These are phyloP conservation scores for Odontarrhena argentea DNA, from an alignment of 345 rosid species.

Conservation along the genomic window DNA sequence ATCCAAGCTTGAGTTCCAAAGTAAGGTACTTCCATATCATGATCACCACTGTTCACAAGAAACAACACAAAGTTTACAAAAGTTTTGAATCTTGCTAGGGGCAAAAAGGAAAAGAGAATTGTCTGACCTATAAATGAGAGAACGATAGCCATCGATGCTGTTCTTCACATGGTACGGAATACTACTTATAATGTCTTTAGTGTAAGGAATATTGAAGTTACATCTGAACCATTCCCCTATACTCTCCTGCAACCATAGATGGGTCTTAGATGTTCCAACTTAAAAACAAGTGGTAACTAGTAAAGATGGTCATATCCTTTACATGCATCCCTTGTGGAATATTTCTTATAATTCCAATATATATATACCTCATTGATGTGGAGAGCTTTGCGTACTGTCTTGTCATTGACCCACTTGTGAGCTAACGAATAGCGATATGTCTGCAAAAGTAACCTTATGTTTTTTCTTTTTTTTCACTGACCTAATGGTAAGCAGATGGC, in stretches of 20 bases:
- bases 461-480: neutral
- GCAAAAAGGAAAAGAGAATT: no score
- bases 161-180: constrained; percentile 2
- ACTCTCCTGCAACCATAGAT: constrained; percentile 1
- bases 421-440: neutral
- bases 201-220: neutral
- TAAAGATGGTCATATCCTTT: no score
- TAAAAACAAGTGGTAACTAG: no score
- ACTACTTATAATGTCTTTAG: neutral
- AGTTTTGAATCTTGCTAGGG: neutral
- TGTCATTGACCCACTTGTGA: neutral
- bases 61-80: constrained; percentile 30
- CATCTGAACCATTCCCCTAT: constrained; percentile 2
- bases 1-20: constrained; percentile 65
- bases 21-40: constrained; percentile 50
- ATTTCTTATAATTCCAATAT: constrained; percentile 9
- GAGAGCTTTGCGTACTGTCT: constrained; percentile 1
- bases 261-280: neutral
- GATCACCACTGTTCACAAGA: constrained; percentile 54
- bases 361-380: neutral
- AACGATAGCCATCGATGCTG: neutral
- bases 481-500: neutral
- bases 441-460: neutral
- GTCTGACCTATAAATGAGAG: neutral
- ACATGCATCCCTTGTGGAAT: no score